Base-by-base conservation (phyloP, 2,329 filamentous ascomycete species). In the Pezicula radicicola region DNA sequence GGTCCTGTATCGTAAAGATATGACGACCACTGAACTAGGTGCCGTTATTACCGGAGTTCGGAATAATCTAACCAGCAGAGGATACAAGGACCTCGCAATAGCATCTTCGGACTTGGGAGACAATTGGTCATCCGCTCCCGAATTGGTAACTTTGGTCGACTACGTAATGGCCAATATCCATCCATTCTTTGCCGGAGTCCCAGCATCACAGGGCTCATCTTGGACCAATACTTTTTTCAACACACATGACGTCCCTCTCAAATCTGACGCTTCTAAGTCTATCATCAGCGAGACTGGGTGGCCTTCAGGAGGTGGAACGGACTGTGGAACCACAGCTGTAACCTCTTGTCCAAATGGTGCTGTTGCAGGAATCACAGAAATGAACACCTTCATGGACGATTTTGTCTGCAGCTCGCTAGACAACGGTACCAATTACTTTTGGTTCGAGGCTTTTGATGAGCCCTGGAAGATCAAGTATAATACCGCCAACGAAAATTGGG, bases 371-470 rank as follows among this genome's bases (percentile, higher is more conserved):
- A 77, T 97, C 42, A 73, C 83, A 16, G 83, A 91, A 67, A 76
- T 97, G 75, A 97, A 97, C 66, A 77, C 75, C n/a, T 91, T 97
- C 63, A 86, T 97, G 83, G 75, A 84, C 2, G 82, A 84, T 57
- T 97, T 89, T 87, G 84, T 97, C 0, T 97, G 93, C 68, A 77
- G 83, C 48, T 85, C 88, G 10, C 72, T 97, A 56, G 75, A 74
- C 21, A 96, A 96, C 63, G 88, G 86, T 43, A 97, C 91, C 2
- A 85, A 95, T 60, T 97, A 96, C 69, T 97, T 97, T 67, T 97
- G 93, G 93, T 97, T 97, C 68, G 89, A 92, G 66, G 91, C 91
- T 9, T 97, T 97, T 67, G 93, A 97, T 67, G 93, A 97, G 76
- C 91, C 91, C 2, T 97, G 93, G 93, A 97, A 97, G 74, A 75